phyloP scores from a whole-genome alignment of 192 early-diverging fungal genomes.

The Phycomyces blakesleeanus region DNA sequence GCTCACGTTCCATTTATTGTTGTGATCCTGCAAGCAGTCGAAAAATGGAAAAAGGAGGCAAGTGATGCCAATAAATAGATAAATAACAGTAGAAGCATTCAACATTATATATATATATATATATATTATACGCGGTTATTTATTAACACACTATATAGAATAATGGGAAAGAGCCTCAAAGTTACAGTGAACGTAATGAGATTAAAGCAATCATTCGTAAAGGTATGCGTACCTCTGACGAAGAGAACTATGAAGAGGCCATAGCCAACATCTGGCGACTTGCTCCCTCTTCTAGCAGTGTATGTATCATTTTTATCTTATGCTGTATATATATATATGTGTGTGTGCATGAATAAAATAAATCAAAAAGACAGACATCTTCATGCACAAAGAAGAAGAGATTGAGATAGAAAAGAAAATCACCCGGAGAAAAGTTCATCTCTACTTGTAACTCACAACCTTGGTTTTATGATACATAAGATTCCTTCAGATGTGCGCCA shows the following conservation, averaged over 20 bases:
- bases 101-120: too few relatives aligned
- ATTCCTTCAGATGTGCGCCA: slow-evolving; percentile 43
- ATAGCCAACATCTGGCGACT: slow-evolving; percentile 53
- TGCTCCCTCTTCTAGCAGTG: slow-evolving; percentile 6
- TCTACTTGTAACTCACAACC: too few relatives aligned
- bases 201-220: slow-evolving; percentile 59
- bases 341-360: not conserved
- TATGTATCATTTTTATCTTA: not conserved
- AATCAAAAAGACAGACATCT: not conserved
- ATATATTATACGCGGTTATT: too few relatives aligned
- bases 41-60: slow-evolving; percentile 70
- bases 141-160: too few relatives aligned
- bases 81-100: too few relatives aligned
- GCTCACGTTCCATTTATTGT: slow-evolving; percentile 85
- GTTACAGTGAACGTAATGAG: slow-evolving; percentile 57
- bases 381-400: too few relatives aligned
- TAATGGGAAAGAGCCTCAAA: slow-evolving; percentile 54
- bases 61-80: not conserved
- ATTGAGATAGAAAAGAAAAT: too few relatives aligned
- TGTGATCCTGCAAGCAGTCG: slow-evolving; percentile 72
- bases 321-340: too few relatives aligned
- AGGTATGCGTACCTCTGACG: slow-evolving; percentile 57
- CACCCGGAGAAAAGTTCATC: too few relatives aligned
- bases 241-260: slow-evolving; percentile 93
- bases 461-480: slow-evolving; percentile 12